Evolutionary conservation across 108 stramenopile species (phyloP), one percentile per base, ranked within the genome.

Genomic region (Cyclotella baltica): DNA sequence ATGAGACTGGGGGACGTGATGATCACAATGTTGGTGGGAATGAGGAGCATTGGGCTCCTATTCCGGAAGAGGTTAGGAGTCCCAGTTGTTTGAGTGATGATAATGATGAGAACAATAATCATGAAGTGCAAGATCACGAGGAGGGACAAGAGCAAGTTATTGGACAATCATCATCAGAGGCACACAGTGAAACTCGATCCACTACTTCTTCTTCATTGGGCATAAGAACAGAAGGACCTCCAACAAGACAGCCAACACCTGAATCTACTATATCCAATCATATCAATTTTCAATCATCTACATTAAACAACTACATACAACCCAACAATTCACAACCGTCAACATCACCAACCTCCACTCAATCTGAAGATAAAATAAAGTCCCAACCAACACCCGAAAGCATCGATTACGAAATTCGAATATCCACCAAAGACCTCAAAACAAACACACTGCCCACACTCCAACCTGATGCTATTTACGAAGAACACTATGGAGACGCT

Each of bases 401-500:
- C 55, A 5, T 35, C 31, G 22, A 53, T n/a, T 25, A 66, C 40
- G 4, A 19, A 28, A 20, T 11, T 29, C 65, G 27, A 43, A 3
- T 5, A 23, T 37, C 48, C 50, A 31, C 67, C 18, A 16, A 18
- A 13, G 16, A 36, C 40, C 1, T 13, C 43, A 22, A 65, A 16
- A 1, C 64, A 6, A 43, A 28, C 23, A 5, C 0, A 15, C 18
- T 23, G 5, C 64, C 61, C 35, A 37, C 59, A 27, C 48, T 81
- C 37, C 80, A 81, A 56, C 80, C 87, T 25, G 90, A 91, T 69
- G 76, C 87, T 16, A 89, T 82, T 18, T 95, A 95, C 75, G 90
- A 90, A 81, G 94, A 95, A 76, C 63, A 78, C 31, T 95, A 95
- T 75, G 94, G 94, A 31, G 92, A 92, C 59, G 91, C 90, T 59